Base-by-base conservation (phyloP, 2,329 filamentous ascomycete species). In the Claviceps lovelessii region DNA sequence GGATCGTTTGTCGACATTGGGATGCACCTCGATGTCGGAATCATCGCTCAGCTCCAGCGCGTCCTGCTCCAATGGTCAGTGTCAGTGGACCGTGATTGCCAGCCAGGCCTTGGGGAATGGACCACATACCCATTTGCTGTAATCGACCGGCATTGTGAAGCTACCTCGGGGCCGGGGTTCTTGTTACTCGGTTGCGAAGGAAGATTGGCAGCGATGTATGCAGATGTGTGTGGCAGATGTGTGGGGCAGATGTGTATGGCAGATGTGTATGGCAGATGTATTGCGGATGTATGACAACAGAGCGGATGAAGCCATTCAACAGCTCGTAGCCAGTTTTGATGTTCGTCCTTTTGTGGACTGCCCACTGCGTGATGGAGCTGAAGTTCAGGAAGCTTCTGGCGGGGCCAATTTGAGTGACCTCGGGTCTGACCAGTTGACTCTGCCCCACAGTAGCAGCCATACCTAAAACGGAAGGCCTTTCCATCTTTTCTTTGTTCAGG, bases 1-100 rank as follows among this genome's bases (percentile, higher is more conserved):
- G 58, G 91, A 97, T 52, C 86, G 83, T 72, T 98, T 98, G 75
- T 98, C 93, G 68, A 98, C 93, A 68, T 98, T 98, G 57, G 93
- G 93, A 71, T 98, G 93, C 52, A 97, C 93, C 73, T 98, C 93
- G 64, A 98, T 85, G 66, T 98, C 93, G 52, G 90, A 96, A 72
- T 98, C 93, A 72, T 98, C 93, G 65, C 89, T 95, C 67, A 98
- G 84, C 82, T 98, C 93, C 66, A 98, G 81, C 57, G 86, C 85
- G 68, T 97, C 87, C 84, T 88, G 57, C 9, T 29, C 23, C 15
- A 10, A 4, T n/a, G n/a, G n/a, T n/a, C n/a, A n/a, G n/a, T 2
- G 46, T 48, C 29, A 48, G 46, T 19, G 5, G 11, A 17, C n/a
- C 33, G 28, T 28, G 11, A 17, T 33, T 48, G 28, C 28, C 28